Base-by-base conservation (phyloP, 768 basidiomycete species). In the Leucocoprinus sp. region DNA sequence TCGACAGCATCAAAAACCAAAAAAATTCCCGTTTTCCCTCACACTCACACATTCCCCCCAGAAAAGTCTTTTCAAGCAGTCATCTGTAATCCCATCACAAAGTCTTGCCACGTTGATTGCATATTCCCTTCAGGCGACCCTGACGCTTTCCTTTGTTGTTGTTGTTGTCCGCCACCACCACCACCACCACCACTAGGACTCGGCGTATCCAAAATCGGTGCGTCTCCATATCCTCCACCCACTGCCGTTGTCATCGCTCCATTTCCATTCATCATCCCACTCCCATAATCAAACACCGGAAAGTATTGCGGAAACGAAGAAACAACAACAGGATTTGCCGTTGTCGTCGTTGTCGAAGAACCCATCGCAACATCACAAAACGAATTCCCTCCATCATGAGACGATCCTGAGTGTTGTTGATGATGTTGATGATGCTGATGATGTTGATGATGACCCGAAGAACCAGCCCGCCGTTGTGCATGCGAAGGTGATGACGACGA, bases 251-350 rank as follows among this genome's bases (percentile, higher is more conserved):
- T 26, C 40, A 44, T 26, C 34, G 40, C 38, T 26, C 49, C 43
- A 35, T 42, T 54, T 8, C 53, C 51, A 46, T 51, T 57, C 36
- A 55, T 49, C 55, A 59, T 48, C 52, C 61, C 57, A 34, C 58
- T 62, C 17, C 69, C 73, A 57, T 86, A 85, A 57, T 85, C 84
- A 53, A 82, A 85, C 24, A 85, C 83, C 1, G 82, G 73, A 70
- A 87, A 85, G 54, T 85, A 86, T 55, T 72, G 75, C 11, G 83
- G 84, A 64, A 80, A 76, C 28, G 57, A 22, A n/a, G n/a, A n/a
- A n/a, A n/a, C n/a, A n/a, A n/a, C n/a, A n/a, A n/a, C n/a, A n/a
- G n/a, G n/a, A n/a, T n/a, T n/a, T n/a, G n/a, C n/a, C n/a, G n/a
- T n/a, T 39, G 21, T 7, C 19, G 37, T 23, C 12, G 12, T 42